Conservation (phyloP, 2,329 filamentous ascomycete species). For the Trichoderma simmonsii region DNA sequence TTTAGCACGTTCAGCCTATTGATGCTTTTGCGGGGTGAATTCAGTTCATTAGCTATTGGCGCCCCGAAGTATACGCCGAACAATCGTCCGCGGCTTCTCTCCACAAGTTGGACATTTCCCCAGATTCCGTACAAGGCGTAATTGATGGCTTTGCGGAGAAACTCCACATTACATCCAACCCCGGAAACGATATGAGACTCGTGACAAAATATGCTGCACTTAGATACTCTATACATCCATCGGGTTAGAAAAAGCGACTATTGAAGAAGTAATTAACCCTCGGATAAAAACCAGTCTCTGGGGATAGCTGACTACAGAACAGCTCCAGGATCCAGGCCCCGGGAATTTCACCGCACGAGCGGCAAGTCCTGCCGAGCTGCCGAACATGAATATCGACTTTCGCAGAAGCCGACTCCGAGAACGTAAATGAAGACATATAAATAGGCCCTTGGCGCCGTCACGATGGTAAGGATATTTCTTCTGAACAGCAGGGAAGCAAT, state of each 20-base stretch:
- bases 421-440: not conserved
- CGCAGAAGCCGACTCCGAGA: too few species aligned
- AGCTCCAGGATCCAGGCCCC: not conserved
- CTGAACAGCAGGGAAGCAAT: not conserved
- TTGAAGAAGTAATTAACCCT: not conserved
- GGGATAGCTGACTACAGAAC: not conserved
- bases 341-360: not conserved
- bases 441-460: not conserved
- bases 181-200: not conserved
- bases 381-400: not conserved
- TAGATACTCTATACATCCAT: not conserved
- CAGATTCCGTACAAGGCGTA: not conserved
- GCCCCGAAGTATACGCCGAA: constrained; percentile 2
- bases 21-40: not conserved
- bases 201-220: not conserved
- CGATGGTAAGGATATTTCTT: not conserved
- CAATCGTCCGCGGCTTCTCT: not conserved
- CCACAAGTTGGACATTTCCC: not conserved
- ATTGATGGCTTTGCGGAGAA: not conserved
- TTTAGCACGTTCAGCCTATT: not conserved
- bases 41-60: not conserved
- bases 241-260: not conserved
- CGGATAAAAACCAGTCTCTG: not conserved
- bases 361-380: not conserved
- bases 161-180: not conserved